These are phyloP conservation scores for Amanita brunnescens DNA, from an alignment of 768 basidiomycete species.

Conservation along the genomic window DNA sequence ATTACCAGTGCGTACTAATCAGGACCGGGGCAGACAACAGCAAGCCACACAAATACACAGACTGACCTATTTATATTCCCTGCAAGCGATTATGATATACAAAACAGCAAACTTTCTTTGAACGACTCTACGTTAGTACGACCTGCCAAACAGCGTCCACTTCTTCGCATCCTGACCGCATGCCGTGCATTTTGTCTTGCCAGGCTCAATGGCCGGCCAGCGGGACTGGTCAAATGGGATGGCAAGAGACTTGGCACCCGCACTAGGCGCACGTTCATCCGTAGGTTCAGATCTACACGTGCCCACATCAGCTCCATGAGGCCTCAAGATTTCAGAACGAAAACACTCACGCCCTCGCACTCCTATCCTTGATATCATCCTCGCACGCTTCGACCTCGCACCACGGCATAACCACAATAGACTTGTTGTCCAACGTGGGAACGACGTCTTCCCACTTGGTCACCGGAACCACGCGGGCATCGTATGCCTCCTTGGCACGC, in stretches of 20 bases:
- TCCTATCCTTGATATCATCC: conserved; percentile 96
- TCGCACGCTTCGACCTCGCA: conserved; percentile 91
- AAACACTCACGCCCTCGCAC: conserved; percentile 65
- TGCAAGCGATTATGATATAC: not conserved
- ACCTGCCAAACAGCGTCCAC: conserved; percentile 96
- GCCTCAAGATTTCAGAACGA: conserved; percentile 8
- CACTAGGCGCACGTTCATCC: conserved; percentile 93
- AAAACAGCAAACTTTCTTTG: not conserved
- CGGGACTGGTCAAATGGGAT: conserved; percentile 92
- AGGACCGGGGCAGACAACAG: too few species aligned
- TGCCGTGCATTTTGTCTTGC: conserved; percentile 83
- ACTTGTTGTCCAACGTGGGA: conserved; percentile 82
- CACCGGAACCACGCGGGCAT: conserved; percentile 60
- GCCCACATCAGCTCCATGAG: conserved; percentile 9
- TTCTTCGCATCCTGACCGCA: conserved; percentile 86
- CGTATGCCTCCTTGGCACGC: conserved; percentile 67
- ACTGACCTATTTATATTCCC: too few species aligned
- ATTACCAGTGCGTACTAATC: too few species aligned
- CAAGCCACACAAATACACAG: too few species aligned
- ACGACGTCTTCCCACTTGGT: conserved; percentile 91
- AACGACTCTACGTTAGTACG: conserved; percentile 41
- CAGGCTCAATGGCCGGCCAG: conserved; percentile 72
- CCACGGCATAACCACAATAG: conserved; percentile 88
- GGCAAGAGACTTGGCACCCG: conserved; percentile 93
- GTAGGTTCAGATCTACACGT: conserved; percentile 64